These are phyloP conservation scores for Fragilaria radians DNA, from an alignment of 108 stramenopile genomes.

Conservation along the genomic window DNA sequence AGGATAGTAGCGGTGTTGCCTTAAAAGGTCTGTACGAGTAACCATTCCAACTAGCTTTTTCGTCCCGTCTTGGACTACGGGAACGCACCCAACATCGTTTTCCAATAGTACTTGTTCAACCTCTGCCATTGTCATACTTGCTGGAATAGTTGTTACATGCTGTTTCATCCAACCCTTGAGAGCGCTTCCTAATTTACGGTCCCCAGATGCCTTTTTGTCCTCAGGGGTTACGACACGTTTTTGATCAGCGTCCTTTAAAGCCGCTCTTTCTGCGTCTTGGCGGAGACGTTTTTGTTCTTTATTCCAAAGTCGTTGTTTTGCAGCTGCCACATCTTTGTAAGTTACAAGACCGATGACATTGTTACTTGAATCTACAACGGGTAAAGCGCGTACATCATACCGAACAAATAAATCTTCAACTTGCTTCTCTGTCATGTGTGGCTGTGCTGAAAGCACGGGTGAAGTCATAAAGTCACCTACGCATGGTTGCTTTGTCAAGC, in stretches of 20 bases:
- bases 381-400: constrained; percentile 81
- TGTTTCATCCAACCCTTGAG: constrained; percentile 91
- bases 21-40: constrained; percentile 79
- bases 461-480: constrained; percentile 85
- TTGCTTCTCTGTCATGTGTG: constrained; percentile 78
- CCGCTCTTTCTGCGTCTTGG: constrained; percentile 11
- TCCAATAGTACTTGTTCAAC: constrained; percentile 75
- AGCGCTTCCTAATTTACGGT: constrained; percentile 50
- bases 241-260: constrained; percentile 9
- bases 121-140: constrained; percentile 71
- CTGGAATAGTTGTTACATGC: constrained; percentile 70
- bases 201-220: constrained; percentile 27
- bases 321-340: constrained; percentile 86
- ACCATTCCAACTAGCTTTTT: constrained; percentile 78
- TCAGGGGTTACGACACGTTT: constrained; percentile 29
- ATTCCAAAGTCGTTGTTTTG: constrained; percentile 76
- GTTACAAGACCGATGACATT: constrained; percentile 80
- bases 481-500: constrained; percentile 50
- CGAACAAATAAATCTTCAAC: constrained; percentile 81
- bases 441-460: constrained; percentile 63
- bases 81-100: constrained; percentile 79
- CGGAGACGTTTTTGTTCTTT: constrained; percentile 67
- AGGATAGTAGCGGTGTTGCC: constrained; percentile 81
- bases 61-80: constrained; percentile 73
- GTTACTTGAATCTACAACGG: constrained; percentile 77